Evolutionary conservation across 805 yeast genomes (phyloP), one percentile per base, ranked within the genome.

Genomic region (Crinitomyces ghanaensis): DNA sequence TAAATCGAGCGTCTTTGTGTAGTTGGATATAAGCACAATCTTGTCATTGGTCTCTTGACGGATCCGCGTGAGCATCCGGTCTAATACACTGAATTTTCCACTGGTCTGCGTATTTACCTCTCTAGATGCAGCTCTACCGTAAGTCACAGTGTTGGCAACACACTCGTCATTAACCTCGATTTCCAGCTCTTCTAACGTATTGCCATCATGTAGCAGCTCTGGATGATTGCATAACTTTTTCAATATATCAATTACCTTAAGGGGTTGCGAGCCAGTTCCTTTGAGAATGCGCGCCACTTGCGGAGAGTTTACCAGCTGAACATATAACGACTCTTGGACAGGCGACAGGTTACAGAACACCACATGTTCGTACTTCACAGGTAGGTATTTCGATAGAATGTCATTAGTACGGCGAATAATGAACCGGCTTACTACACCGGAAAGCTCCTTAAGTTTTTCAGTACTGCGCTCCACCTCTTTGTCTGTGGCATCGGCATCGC

Each of bases 221-320:
- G 98, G 98, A 56, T 91, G 98, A 41, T 81, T 91, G 56, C 97
- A 88, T 23, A 91, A 64, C 53, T 91, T 91, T 51, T 88, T 86
- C 45, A 91, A 65, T 36, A 82, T 50, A 6, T 91, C 93, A 50
- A 91, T 88, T 0, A 95, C 94, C 44, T 81, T 82, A 40, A 88
- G 66, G 1, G 95, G 91, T 48, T 85, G 94, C 2, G 84, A 73
- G 1, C 80, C 79, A 0, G 26, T 37, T 3, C 49, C 57, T 40
- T 60, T 68, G n/a, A 82, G 45, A 7, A 83, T 55, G 42, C 70
- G 72, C 31, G 66, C 70, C 43, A 84, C 77, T 33, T 77, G 91
- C 2, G 91, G 84, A 4, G 93, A 77, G 8, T 80, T 71, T 33
- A 85, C 68, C 46, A 81, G 82, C 43, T 77, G 77, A 33, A 70